phyloP scores from a whole-genome alignment of 2,329 filamentous ascomycete genomes.

The Ustilaginoidea virens region DNA sequence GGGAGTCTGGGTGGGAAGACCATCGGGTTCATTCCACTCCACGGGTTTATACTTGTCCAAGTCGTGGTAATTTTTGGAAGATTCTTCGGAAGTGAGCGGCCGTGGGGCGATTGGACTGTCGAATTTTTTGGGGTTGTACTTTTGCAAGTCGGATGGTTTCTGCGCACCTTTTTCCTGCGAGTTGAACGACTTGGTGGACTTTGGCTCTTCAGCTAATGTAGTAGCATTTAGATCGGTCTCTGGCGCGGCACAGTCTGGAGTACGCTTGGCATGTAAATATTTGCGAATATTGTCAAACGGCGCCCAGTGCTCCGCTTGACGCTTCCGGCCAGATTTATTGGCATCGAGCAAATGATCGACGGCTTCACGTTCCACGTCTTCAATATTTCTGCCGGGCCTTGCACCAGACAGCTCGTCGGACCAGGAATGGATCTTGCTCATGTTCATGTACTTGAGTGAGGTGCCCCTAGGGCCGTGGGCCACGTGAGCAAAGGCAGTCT shows the following conservation, averaged over 20 bases:
- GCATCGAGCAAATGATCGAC: constrained; percentile 27
- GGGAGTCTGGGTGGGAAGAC: constrained; percentile 12
- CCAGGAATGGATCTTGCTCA: constrained; percentile 19
- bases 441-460: constrained; percentile 18
- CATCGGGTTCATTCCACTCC: constrained; percentile 16
- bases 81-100: constrained; percentile 14
- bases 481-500: constrained; percentile 22
- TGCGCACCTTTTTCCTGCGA: constrained; percentile 36
- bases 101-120: constrained; percentile 13
- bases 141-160: constrained; percentile 13
- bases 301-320: constrained; percentile 8
- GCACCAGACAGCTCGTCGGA: constrained; percentile 21
- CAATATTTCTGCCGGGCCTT: constrained; percentile 25
- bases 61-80: constrained; percentile 24
- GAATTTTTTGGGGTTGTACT: constrained; percentile 16
- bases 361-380: constrained; percentile 28
- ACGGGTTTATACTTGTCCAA: constrained; percentile 22
- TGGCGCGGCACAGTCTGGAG: constrained; percentile 8
- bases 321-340: constrained; percentile 6
- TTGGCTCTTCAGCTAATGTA: constrained; percentile 6
- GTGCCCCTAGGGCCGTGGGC: constrained; percentile 19
- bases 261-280: constrained; percentile 12
- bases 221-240: constrained; percentile 13
- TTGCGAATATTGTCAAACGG: constrained; percentile 18
- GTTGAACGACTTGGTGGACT: constrained; percentile 21